phyloP scores from a whole-genome alignment of 2,329 filamentous ascomycete species.

The Diaporthe citri region DNA sequence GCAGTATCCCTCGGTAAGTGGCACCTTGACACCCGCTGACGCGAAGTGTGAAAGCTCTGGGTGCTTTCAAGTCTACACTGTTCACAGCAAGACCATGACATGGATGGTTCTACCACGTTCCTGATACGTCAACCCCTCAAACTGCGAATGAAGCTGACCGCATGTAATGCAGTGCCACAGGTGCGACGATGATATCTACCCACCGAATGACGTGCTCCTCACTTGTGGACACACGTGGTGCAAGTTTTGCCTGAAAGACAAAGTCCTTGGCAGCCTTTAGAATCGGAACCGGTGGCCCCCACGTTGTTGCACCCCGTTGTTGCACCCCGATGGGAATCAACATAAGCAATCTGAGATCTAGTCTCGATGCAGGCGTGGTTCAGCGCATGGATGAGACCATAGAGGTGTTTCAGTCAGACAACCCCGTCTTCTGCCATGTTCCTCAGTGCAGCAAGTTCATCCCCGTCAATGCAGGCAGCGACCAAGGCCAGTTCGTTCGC shows the following conservation, averaged over 20 bases:
- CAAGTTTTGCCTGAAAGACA: neutral
- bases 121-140: neutral
- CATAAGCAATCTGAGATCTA: neutral
- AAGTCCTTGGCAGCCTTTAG: fast-evolving
- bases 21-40: neutral
- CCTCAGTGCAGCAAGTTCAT: neutral
- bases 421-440: neutral
- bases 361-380: neutral
- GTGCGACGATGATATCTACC: neutral
- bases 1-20: neutral
- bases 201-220: neutral
- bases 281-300: neutral
- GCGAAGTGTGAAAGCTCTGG: neutral
- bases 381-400: neutral
- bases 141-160: neutral
- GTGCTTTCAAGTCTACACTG: neutral
- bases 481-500: neutral
- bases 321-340: neutral
- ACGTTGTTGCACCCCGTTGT: neutral
- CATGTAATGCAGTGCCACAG: neutral
- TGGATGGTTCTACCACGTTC: neutral
- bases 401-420: neutral
- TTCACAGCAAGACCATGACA: neutral
- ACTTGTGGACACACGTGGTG: neutral
- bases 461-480: neutral